Conservation (phyloP, 2,329 filamentous ascomycete species). For the Claviceps africana region DNA sequence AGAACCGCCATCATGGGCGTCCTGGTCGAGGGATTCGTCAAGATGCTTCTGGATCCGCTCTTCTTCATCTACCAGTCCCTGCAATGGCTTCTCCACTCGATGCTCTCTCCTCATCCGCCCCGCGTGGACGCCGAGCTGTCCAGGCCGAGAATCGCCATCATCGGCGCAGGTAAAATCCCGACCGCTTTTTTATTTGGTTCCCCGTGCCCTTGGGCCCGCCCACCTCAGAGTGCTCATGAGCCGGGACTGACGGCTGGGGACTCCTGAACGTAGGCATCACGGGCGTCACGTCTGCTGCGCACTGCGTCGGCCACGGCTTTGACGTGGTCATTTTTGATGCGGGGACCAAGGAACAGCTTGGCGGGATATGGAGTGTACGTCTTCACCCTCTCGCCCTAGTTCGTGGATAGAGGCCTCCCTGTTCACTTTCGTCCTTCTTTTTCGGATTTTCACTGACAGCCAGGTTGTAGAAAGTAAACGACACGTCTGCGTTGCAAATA, state of each 20-base stretch:
- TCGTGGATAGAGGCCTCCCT: too few relatives aligned
- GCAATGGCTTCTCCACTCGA: slow-evolving; percentile 47
- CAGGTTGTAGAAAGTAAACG: slow-evolving; percentile 52
- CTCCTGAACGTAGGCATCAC: slow-evolving; percentile 47
- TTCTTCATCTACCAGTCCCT: slow-evolving; percentile 49
- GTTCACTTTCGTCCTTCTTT: not conserved
- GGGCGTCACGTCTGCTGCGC: slow-evolving; percentile 63
- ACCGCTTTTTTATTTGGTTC: too few relatives aligned
- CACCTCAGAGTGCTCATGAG: not conserved
- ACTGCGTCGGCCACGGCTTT: slow-evolving; percentile 76
- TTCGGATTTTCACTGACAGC: not conserved
- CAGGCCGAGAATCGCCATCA: slow-evolving; percentile 52
- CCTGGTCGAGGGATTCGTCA: slow-evolving; percentile 16
- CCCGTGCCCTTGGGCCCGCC: too few relatives aligned
- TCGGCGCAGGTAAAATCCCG: slow-evolving; percentile 61
- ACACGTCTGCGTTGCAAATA: slow-evolving; percentile 69
- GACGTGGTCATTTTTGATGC: slow-evolving; percentile 70
- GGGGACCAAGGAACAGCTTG: slow-evolving; percentile 49
- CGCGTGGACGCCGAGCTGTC: slow-evolving; percentile 39
- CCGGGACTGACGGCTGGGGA: not conserved
- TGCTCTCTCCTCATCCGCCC: slow-evolving; percentile 59
- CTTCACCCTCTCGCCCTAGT: too few relatives aligned
- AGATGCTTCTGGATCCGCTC: slow-evolving; percentile 37
- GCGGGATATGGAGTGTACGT: slow-evolving; percentile 67
- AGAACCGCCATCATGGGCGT: slow-evolving; percentile 18